Conservation (phyloP, 371 early-diverging fungal genomes). For the Lichtheimia ornata region DNA sequence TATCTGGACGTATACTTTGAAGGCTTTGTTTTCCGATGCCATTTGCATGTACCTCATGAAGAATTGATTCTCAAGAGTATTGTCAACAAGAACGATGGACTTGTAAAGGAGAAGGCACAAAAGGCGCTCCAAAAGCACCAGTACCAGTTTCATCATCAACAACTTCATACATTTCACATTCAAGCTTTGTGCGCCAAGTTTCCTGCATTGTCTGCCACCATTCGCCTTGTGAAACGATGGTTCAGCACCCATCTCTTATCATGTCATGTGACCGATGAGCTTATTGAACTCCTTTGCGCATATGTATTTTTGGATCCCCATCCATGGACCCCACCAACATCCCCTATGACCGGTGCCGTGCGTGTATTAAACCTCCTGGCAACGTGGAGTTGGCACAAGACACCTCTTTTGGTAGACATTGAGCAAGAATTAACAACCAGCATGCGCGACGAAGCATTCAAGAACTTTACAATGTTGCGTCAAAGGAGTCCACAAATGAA, state of each 20-base stretch:
- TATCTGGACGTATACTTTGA: slow-evolving; percentile 69
- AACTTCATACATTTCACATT: slow-evolving; percentile 66
- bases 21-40: slow-evolving; percentile 78
- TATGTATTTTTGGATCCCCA: slow-evolving; percentile 65
- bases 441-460: slow-evolving; percentile 46
- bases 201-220: slow-evolving; percentile 68
- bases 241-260: slow-evolving; percentile 75
- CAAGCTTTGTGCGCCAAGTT: slow-evolving; percentile 71
- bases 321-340: slow-evolving; percentile 64
- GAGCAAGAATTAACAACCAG: slow-evolving; percentile 57
- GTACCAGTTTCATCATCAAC: slow-evolving; percentile 53
- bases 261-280: slow-evolving; percentile 59
- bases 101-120: slow-evolving; percentile 31
- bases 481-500: slow-evolving; percentile 41
- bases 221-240: slow-evolving; percentile 89
- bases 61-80: slow-evolving; percentile 57
- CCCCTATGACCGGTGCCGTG: slow-evolving; percentile 69
- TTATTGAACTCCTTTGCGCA: slow-evolving; percentile 62
- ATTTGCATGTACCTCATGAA: slow-evolving; percentile 75
- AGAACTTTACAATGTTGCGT: slow-evolving; percentile 46
- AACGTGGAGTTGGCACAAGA: slow-evolving; percentile 73
- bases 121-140: slow-evolving; percentile 54
- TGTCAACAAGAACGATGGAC: slow-evolving; percentile 43
- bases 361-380: slow-evolving; percentile 74
- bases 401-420: slow-evolving; percentile 79